A percentile compares a stretch with the other conserved stretches of the same genome.
phyloP scores from a whole-genome alignment of 2,329 filamentous ascomycete species.

The Fusarium phyllophilum region DNA sequence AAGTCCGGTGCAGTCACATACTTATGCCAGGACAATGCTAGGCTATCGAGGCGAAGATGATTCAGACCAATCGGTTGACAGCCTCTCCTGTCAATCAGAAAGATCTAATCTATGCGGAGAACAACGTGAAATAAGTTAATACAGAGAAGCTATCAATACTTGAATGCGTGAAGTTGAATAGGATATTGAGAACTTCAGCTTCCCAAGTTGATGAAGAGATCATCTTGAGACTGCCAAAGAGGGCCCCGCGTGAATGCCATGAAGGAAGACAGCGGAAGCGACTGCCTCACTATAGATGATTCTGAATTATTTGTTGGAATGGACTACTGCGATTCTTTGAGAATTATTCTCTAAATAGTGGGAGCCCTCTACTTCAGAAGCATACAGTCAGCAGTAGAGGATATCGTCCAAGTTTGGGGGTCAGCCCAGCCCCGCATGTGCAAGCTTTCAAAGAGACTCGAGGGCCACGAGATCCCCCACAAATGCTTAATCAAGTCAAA shows the following conservation, averaged over 20 bases:
- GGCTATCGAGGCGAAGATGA: no score
- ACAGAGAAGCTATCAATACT: neutral
- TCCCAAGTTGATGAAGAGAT: rapidly evolving
- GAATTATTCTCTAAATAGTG: rapidly evolving
- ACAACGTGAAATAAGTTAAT: rapidly evolving
- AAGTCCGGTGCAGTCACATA: rapidly evolving
- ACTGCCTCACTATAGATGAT: neutral
- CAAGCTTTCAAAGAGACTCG: rapidly evolving
- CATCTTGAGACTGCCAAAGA: neutral
- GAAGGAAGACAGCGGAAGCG: neutral
- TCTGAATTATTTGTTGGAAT: rapidly evolving
- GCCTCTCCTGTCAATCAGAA: neutral
- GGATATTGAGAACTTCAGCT: rapidly evolving
- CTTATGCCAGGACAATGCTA: no score
- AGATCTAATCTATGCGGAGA: neutral
- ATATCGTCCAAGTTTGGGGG: neutral
- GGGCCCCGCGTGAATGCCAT: rapidly evolving
- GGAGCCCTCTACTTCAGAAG: rapidly evolving
- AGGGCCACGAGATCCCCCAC: neutral
- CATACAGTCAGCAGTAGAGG: neutral
- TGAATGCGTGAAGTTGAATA: rapidly evolving
- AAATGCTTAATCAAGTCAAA: rapidly evolving
- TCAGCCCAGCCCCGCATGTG: neutral
- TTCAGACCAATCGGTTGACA: neutral
- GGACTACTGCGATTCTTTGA: rapidly evolving